phyloP scores from a whole-genome alignment of 2,329 filamentous ascomycete species.

The Scedosporium apiospermum region DNA sequence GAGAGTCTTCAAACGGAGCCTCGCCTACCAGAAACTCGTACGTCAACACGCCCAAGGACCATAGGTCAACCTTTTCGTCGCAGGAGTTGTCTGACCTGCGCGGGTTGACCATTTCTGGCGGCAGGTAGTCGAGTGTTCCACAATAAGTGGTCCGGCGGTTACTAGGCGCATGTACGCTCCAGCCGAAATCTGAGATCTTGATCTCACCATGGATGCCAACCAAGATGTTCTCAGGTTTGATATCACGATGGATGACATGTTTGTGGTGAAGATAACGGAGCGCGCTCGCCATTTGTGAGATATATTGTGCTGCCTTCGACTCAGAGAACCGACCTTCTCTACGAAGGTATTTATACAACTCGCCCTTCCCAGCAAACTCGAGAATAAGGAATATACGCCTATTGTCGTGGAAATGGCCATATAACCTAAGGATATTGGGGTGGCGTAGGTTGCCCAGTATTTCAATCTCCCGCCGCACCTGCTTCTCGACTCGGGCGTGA shows the following conservation, averaged over 20 bases:
- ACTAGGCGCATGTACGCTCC: slow-evolving; percentile 96
- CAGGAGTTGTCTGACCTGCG: slow-evolving; percentile 79
- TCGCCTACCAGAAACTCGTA: slow-evolving; percentile 96
- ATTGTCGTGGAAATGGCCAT: slow-evolving; percentile 81
- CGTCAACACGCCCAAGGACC: slow-evolving; percentile 88
- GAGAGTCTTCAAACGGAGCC: slow-evolving; percentile 93
- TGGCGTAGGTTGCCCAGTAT: slow-evolving; percentile 83
- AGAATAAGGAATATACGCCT: slow-evolving; percentile 83
- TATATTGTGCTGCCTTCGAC: slow-evolving; percentile 78
- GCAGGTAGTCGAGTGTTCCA: slow-evolving; percentile 95
- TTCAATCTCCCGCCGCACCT: slow-evolving; percentile 79
- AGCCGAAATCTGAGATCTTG: slow-evolving; percentile 97
- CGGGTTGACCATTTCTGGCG: slow-evolving; percentile 91
- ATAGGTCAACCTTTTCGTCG: slow-evolving; percentile 90
- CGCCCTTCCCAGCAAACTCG: slow-evolving; percentile 80
- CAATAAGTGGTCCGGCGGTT: slow-evolving; percentile 92
- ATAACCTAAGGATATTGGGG: slow-evolving; percentile 74
- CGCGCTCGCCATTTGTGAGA: slow-evolving; percentile 81
- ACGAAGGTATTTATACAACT: slow-evolving; percentile 79
- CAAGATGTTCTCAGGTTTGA: slow-evolving; percentile 96
- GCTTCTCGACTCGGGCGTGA: slow-evolving; percentile 71
- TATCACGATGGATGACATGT: slow-evolving; percentile 94
- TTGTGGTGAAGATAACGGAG: slow-evolving; percentile 89
- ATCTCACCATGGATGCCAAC: slow-evolving; percentile 95
- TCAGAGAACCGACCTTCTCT: slow-evolving; percentile 73